Percentiles rank a stretch among this genome's conserved stretches.
Conservation (phyloP, 306 rosid species). For the Calophaca sinica region DNA sequence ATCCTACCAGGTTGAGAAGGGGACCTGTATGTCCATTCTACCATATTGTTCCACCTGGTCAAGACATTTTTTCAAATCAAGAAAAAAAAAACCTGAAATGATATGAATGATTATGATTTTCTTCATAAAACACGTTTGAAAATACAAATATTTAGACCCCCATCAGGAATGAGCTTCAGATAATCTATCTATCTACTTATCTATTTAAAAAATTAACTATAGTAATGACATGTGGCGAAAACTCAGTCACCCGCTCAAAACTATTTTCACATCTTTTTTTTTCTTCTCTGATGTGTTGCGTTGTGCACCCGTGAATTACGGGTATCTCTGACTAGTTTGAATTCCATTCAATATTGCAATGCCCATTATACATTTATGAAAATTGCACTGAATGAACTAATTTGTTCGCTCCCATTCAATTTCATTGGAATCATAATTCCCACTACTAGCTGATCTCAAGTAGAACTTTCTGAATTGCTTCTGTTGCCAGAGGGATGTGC, state of each 20-base stretch:
- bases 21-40: neutral
- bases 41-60: neutral
- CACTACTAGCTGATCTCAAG: constrained; percentile 54
- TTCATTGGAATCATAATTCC: constrained; percentile 25
- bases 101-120: neutral
- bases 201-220: no score
- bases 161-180: no score
- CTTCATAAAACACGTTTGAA: constrained; percentile 1
- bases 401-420: constrained; percentile 8
- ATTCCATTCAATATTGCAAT: constrained; percentile 12
- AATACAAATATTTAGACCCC: neutral
- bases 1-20: constrained; percentile 21
- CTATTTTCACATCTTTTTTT: no score
- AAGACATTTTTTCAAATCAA: constrained; percentile 3
- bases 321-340: neutral
- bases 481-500: constrained; percentile 53
- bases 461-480: constrained; percentile 79
- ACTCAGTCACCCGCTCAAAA: no score
- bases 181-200: no score
- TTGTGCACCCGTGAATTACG: no score
- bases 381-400: constrained; percentile 15
- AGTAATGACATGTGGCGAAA: no score
- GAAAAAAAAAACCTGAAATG: neutral
- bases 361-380: constrained; percentile 20
- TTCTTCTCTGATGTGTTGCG: no score